Evolutionary conservation across 78 protist species (phyloP), one percentile per base, ranked within the genome.

Genomic region (Blattamonas nauphoetae): DNA sequence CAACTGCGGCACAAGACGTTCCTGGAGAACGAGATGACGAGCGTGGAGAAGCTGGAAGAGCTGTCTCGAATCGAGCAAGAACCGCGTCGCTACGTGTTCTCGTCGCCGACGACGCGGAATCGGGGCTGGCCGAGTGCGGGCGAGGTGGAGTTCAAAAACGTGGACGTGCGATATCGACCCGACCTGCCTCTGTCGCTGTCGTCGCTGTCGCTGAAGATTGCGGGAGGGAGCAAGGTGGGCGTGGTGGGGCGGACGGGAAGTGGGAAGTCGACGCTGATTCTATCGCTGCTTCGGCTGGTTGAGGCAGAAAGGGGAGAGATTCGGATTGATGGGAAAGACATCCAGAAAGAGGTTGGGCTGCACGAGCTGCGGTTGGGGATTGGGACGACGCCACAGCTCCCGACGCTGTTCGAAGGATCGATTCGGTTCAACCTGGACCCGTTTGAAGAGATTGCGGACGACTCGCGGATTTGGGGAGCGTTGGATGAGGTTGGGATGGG

Each of bases 171-270:
- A 2, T 91, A 91, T 81, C 91, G 92, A 0, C 84, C 89, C 0
- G 71, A 86, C 36, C 86, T 87, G 80, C 90, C 89, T 0, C 44
- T 36, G 6, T 90, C 88, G 38, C 86, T 92, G 43, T 35, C 45
- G 5, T 29, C 34, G 45, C 36, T 94, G 45, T 41, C 41, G 1
- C 6, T 86, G 41, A 0, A 0, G 32, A 43, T 94, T 44, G 33
- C 42, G 1, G 88, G 88, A 3, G 89, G 88, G 3, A 87, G 83
- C 81, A 87, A 88, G 71, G 89, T 93, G 1, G 95, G 94, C n/a
- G 35, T 94, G 33, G 94, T 92, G 0, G 96, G 96, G 2, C 89
- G 94, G 34, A 92, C 96, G 1, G 96, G 96, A 32, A 0, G 89
- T 80, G 93, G 92, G 34, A 88, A 92, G 77, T 21, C 90, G 33